Conservation (phyloP, 495 filamentous ascomycete genomes). For the Penicillium arizonense region DNA sequence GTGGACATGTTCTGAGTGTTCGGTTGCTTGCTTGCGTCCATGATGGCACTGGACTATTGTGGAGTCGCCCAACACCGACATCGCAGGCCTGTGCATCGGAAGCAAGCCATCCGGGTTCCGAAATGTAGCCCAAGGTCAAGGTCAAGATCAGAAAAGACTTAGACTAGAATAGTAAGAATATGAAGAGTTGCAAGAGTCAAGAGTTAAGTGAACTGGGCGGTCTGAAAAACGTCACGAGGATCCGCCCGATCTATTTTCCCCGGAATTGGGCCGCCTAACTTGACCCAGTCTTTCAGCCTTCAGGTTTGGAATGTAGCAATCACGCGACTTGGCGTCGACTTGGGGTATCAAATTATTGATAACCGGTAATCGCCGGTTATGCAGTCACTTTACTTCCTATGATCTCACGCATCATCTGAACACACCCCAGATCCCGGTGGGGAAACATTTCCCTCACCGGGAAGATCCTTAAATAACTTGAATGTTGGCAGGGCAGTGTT, state of each 20-base stretch:
- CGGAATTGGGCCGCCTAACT: background rate
- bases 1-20: slow-evolving; percentile 4
- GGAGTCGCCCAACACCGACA: slow-evolving; percentile 37
- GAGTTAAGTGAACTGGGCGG: slow-evolving; percentile 11
- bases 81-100: slow-evolving; percentile 28
- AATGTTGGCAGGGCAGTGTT: too few species aligned
- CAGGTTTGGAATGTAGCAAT: background rate
- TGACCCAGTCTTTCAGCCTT: background rate
- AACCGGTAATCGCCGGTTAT: too few species aligned
- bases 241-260: background rate
- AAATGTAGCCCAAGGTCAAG: background rate
- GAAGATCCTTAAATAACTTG: too few species aligned
- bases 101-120: slow-evolving; percentile 24
- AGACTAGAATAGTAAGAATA: background rate
- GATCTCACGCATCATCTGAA: slow-evolving; percentile 19
- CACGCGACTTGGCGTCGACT: background rate
- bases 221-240: slow-evolving; percentile 17
- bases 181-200: background rate
- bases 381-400: background rate
- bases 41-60: slow-evolving; percentile 31
- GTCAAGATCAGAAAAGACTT: background rate
- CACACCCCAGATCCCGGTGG: slow-evolving; percentile 1
- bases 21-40: slow-evolving; percentile 13
- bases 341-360: background rate
- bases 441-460: background rate